A percentile compares a stretch with the other conserved stretches of the same genome.
These are phyloP conservation scores for Arthrinium phaeospermum DNA, from an alignment of 2,329 filamentous ascomycete genomes.

Conservation along the genomic window DNA sequence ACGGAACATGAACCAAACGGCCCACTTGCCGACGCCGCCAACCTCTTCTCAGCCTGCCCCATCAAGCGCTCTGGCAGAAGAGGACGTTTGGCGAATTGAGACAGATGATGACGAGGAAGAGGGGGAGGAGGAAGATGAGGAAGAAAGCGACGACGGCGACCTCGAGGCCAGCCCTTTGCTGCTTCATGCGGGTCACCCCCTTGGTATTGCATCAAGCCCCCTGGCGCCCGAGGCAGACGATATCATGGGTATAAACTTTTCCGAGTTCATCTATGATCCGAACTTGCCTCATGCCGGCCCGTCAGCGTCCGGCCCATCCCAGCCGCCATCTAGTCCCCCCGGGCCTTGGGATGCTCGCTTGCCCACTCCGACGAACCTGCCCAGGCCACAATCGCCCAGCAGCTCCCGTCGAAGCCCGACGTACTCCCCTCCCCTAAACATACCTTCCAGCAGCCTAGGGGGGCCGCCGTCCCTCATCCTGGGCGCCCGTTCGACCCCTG, in stretches of 20 bases:
- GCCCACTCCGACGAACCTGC: neutral
- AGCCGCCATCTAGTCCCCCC: neutral
- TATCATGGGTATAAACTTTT: neutral
- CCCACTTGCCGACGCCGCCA: no score
- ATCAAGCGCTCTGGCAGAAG: no score
- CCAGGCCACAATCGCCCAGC: neutral
- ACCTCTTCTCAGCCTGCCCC: no score
- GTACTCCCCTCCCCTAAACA: neutral
- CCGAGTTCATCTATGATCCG: neutral
- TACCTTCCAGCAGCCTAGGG: neutral
- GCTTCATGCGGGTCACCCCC: neutral
- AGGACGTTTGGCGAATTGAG: no score
- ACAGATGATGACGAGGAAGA: no score
- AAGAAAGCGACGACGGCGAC: no score
- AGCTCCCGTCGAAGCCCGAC: neutral
- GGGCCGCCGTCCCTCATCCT: neutral
- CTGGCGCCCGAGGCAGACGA: neutral
- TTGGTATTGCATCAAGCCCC: no score
- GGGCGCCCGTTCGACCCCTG: neutral
- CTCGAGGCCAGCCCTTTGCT: neutral
- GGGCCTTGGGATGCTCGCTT: neutral
- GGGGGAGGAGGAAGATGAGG: no score
- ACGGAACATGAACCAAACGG: no score
- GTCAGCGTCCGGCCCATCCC: neutral
- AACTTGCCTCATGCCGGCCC: neutral